phyloP scores from a whole-genome alignment of 2,329 filamentous ascomycete species.

The Clarireedia homoeocarpa region DNA sequence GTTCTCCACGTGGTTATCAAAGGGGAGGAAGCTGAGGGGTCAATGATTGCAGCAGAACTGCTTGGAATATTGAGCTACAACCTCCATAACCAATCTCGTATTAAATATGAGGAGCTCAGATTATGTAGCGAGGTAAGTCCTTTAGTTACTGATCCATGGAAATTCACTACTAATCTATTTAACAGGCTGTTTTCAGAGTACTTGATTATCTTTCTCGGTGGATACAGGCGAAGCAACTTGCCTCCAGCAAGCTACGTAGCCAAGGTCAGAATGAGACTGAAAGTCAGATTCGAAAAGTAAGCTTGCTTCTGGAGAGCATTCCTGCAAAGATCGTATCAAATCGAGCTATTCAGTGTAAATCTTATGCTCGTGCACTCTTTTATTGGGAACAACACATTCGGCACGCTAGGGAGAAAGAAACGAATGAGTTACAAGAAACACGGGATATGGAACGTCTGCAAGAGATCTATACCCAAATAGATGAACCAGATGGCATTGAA shows the following conservation, averaged over 20 bases:
- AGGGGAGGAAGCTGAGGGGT: conserved; percentile 53
- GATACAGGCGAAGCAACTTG: conserved; percentile 58
- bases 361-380: conserved; percentile 85
- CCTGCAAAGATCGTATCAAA: conserved; percentile 68
- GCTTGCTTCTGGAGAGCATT: conserved; percentile 61
- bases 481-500: conserved; percentile 93
- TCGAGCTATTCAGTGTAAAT: conserved; percentile 86
- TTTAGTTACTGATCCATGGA: background rate
- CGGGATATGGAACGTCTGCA: conserved; percentile 72
- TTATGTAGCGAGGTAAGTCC: conserved; percentile 72
- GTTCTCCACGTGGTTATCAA: conserved; percentile 77
- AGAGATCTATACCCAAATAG: conserved; percentile 93
- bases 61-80: conserved; percentile 60
- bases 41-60: conserved; percentile 65
- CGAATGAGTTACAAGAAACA: conserved; percentile 38
- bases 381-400: conserved; percentile 90
- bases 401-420: conserved; percentile 30
- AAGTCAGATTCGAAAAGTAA: conserved; percentile 51
- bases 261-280: conserved; percentile 33
- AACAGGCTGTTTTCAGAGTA: conserved; percentile 75
- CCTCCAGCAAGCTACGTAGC: conserved; percentile 12
- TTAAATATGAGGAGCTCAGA: conserved; percentile 67
- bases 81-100: conserved; percentile 43
- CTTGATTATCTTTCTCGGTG: conserved; percentile 89
- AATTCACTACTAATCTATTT: conserved; percentile 23